A percentile compares a stretch with the other conserved stretches of the same genome.
phyloP scores from a whole-genome alignment of 2,329 filamentous ascomycete species.

The Shiraia bambusicola region DNA sequence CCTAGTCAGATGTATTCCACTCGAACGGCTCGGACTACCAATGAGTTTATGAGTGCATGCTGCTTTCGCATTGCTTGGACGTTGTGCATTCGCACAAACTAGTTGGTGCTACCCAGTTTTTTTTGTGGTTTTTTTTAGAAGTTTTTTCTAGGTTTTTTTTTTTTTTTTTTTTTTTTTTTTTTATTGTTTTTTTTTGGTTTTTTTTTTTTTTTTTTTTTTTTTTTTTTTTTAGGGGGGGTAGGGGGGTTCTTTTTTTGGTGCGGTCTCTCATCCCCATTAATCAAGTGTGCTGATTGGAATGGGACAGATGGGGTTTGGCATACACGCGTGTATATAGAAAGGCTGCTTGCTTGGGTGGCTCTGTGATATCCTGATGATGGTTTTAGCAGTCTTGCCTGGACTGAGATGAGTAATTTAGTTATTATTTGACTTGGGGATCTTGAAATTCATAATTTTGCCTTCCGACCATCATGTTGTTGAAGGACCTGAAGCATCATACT shows the following conservation, averaged over 20 bases:
- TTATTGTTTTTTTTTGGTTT: conserved; percentile 5
- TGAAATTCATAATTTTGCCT: no score
- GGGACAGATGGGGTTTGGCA: conserved; percentile 1
- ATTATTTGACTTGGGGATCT: neutral
- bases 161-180: conserved; percentile 9
- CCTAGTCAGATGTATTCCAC: conserved; percentile 3
- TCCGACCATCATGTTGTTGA: no score
- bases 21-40: conserved; percentile 1
- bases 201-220: no score
- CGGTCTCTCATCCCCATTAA: conserved; percentile 2
- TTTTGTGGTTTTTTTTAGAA: no score
- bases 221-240: no score
- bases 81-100: conserved; percentile 4
- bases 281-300: conserved; percentile 1
- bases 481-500: no score
- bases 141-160: conserved; percentile 8
- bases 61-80: neutral
- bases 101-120: no score
- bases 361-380: conserved; percentile 15
- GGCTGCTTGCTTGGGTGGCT: conserved; percentile 4
- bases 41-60: no score
- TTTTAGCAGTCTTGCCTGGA: conserved; percentile 1
- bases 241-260: conserved; percentile 2
- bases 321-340: conserved; percentile 14
- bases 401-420: conserved; percentile 11